Evolutionary conservation across 257 asterid genomes (phyloP).

Genomic region (Fraxinus cuspidata): DNA sequence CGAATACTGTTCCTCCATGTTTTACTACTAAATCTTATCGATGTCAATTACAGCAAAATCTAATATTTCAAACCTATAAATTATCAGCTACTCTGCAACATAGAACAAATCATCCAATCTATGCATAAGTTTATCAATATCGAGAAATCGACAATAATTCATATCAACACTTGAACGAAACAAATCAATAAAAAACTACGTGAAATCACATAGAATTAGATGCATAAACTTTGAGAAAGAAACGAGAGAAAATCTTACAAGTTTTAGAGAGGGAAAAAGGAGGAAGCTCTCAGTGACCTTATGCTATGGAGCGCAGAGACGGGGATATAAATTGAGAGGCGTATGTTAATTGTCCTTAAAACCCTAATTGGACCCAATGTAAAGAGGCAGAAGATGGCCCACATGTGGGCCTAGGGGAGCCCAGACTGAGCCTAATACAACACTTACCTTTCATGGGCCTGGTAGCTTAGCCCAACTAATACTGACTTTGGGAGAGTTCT

Average conservation of each 20-base stretch:
- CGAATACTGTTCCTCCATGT: too few species aligned
- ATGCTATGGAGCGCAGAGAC: neutral
- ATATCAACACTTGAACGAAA: neutral
- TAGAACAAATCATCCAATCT: neutral
- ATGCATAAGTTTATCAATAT: neutral
- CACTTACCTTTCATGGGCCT: too few species aligned
- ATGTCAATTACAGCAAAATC: neutral
- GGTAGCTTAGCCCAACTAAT: too few species aligned
- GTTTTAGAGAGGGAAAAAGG: neutral
- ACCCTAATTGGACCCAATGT: neutral
- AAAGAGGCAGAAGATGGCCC: neutral
- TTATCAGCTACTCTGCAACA: neutral
- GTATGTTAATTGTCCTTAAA: neutral
- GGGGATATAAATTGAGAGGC: conserved; percentile 19
- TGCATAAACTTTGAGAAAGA: neutral
- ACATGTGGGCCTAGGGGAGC: neutral
- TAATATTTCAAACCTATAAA: neutral
- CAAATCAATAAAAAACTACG: neutral
- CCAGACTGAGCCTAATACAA: neutral
- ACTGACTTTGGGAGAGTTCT: too few species aligned
- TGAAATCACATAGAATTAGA: neutral
- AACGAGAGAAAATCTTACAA: neutral
- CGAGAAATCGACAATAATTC: neutral
- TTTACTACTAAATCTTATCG: too few species aligned
- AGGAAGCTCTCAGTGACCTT: neutral